These are phyloP conservation scores for Starmerella khaoyaiensis DNA, from an alignment of 805 yeast genomes.

Conservation along the genomic window DNA sequence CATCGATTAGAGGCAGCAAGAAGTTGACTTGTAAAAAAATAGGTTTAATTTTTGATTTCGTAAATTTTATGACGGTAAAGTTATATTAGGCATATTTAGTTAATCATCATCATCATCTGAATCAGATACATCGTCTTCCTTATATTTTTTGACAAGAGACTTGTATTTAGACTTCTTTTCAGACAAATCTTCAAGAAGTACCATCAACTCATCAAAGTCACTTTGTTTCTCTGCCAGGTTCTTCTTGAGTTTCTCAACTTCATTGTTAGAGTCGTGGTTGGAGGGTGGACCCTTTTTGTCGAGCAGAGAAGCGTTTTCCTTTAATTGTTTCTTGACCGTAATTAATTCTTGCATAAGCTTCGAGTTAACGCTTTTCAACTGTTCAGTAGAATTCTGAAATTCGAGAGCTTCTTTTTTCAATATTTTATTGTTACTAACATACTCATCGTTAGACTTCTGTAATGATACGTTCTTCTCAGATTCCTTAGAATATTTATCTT, in stretches of 20 bases:
- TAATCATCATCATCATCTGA: constrained; percentile 58
- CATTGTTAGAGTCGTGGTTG: not conserved
- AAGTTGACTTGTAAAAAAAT: not conserved
- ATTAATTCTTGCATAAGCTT: constrained; percentile 8
- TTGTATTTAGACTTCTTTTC: constrained; percentile 51
- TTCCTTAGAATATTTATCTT: constrained; percentile 3
- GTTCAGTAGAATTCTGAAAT: not conserved
- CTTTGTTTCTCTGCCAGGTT: constrained; percentile 26
- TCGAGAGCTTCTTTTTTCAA: constrained; percentile 1
- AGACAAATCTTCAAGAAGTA: constrained; percentile 65
- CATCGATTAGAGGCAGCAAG: constrained; percentile 11
- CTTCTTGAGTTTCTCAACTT: constrained; percentile 1
- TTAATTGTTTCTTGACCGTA: not conserved
- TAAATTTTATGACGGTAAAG: not conserved
- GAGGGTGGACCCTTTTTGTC: no score
- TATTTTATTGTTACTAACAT: not conserved
- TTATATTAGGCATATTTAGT: constrained; percentile 36
- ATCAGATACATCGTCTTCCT: constrained; percentile 50
- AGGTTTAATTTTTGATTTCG: not conserved
- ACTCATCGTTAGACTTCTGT: not conserved
- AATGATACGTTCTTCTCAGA: not conserved
- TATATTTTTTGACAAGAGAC: constrained; percentile 37
- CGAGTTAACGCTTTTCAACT: constrained; percentile 3
- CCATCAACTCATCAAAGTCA: constrained; percentile 62
- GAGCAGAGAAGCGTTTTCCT: no score